Percentiles rank a stretch among this genome's conserved stretches.
Conservation (phyloP, 2,329 filamentous ascomycete species). For the Alternaria rosae region DNA sequence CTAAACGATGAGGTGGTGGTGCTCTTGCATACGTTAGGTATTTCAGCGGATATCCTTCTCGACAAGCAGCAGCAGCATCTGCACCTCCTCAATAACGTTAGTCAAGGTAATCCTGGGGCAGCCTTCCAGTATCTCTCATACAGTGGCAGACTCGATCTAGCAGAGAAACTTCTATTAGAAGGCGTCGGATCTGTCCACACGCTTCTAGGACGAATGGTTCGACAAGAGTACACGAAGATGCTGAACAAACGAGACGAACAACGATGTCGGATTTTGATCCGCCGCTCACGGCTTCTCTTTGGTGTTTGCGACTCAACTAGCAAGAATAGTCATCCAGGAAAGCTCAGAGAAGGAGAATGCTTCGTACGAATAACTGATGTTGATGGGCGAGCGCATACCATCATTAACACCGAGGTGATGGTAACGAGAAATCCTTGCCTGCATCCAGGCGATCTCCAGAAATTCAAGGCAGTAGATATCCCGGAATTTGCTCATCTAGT, state of each 20-base stretch:
- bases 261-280: slow-evolving; percentile 49
- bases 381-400: slow-evolving; percentile 44
- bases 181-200: slow-evolving; percentile 44
- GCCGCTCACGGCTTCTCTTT: slow-evolving; percentile 50
- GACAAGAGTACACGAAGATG: slow-evolving; percentile 47
- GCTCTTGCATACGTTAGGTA: slow-evolving; percentile 49
- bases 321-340: slow-evolving; percentile 22
- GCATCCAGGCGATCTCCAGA: slow-evolving; percentile 55
- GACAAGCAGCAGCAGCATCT: slow-evolving; percentile 51
- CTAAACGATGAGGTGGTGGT: slow-evolving; percentile 56
- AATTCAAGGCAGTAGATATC: slow-evolving; percentile 50
- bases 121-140: slow-evolving; percentile 51
- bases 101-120: slow-evolving; percentile 28
- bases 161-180: slow-evolving; percentile 50
- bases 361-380: slow-evolving; percentile 50
- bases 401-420: slow-evolving; percentile 48
- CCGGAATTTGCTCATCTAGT: slow-evolving; percentile 49
- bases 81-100: slow-evolving; percentile 40
- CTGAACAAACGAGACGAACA: slow-evolving; percentile 48
- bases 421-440: slow-evolving; percentile 55
- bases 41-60: slow-evolving; percentile 40
- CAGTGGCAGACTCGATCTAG: slow-evolving; percentile 42
- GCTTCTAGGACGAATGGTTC: slow-evolving; percentile 39
- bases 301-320: slow-evolving; percentile 50
- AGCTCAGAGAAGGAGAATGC: slow-evolving; percentile 51